phyloP scores from a whole-genome alignment of 2,329 filamentous ascomycete species.

The Hymenoscyphus infarciens region DNA sequence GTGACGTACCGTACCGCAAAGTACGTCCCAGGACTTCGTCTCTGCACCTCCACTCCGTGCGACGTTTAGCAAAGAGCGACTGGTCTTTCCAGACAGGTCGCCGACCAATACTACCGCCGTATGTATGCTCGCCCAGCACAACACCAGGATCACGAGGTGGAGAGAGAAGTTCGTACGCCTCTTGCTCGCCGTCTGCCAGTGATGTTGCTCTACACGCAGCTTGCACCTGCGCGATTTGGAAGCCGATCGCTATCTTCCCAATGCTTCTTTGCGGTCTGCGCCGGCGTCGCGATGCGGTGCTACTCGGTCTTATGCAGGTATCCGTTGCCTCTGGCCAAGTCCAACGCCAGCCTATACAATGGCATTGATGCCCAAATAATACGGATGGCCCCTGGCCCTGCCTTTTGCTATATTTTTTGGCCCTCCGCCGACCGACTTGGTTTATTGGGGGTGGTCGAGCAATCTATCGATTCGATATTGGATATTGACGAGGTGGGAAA shows the following conservation, averaged over 20 bases:
- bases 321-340: constrained; percentile 26
- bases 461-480: constrained; percentile 8
- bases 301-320: constrained; percentile 28
- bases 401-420: constrained; percentile 6
- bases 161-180: constrained; percentile 13
- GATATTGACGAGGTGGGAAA: constrained; percentile 5
- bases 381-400: constrained; percentile 16
- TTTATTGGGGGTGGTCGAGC: neutral
- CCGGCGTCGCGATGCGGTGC: constrained; percentile 24
- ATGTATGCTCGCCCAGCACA: constrained; percentile 16
- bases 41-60: constrained; percentile 13
- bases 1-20: constrained; percentile 15
- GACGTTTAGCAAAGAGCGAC: constrained; percentile 2
- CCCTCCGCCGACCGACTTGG: neutral
- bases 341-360: constrained; percentile 21
- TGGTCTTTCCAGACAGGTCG: constrained; percentile 15
- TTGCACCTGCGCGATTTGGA: constrained; percentile 19
- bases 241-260: constrained; percentile 15
- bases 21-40: constrained; percentile 17
- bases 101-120: constrained; percentile 25
- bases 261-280: constrained; percentile 9
- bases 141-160: constrained; percentile 21
- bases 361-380: constrained; percentile 33
- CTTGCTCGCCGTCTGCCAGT: constrained; percentile 5
- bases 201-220: constrained; percentile 6